Evolutionary conservation across 345 rosid species (phyloP).

Genomic region (Lenwebbia sp.): DNA sequence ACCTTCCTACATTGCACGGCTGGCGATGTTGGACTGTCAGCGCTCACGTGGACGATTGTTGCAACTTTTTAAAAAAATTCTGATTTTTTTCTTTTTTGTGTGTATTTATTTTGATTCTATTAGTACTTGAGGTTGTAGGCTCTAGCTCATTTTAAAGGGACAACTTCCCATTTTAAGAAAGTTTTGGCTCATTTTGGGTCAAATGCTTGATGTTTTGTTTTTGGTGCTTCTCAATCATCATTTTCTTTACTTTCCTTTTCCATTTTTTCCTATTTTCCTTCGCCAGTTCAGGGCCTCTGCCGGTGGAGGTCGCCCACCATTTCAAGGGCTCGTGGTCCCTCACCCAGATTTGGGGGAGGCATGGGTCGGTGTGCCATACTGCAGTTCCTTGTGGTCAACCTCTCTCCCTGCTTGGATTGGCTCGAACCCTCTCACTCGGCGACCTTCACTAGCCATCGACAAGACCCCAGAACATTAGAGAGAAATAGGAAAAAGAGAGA

Average conservation of each 20-base stretch:
- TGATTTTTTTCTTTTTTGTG: not conserved
- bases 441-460: no score
- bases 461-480: not conserved
- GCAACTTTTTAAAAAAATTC: not conserved
- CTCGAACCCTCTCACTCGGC: not conserved
- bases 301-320: no score
- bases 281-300: accelerated
- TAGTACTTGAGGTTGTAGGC: not conserved
- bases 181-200: not conserved
- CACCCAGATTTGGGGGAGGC: no score
- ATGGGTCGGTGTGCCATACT: not conserved
- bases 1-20: no score
- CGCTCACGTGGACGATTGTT: not conserved
- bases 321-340: no score
- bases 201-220: not conserved
- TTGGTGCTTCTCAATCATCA: accelerated
- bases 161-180: not conserved
- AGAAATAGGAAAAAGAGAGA: not conserved
- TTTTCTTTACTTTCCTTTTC: not conserved
- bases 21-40: no score
- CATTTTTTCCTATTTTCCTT: not conserved
- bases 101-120: not conserved
- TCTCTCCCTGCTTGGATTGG: not conserved
- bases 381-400: not conserved
- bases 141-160: not conserved